Conservation (phyloP, 495 filamentous ascomycete species). For the Hypoxylon cercidicola region DNA sequence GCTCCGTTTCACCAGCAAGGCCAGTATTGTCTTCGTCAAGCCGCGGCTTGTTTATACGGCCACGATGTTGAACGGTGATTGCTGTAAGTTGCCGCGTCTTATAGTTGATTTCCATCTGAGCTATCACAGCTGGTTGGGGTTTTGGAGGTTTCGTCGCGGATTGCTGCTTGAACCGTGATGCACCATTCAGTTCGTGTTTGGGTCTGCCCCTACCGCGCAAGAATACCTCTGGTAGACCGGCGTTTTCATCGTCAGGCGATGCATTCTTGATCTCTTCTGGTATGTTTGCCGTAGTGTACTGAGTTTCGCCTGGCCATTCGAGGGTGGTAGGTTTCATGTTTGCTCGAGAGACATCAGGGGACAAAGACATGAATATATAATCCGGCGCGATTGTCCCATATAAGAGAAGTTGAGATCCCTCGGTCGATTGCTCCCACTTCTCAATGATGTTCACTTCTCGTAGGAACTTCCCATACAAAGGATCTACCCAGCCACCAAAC, state of each 20-base stretch:
- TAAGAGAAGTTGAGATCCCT: constrained; percentile 41
- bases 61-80: constrained; percentile 49
- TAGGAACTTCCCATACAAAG: constrained; percentile 50
- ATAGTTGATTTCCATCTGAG: constrained; percentile 48
- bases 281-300: constrained; percentile 55
- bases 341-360: constrained; percentile 28
- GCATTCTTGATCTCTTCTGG: constrained; percentile 52
- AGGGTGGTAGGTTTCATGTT: constrained; percentile 38
- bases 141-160: constrained; percentile 5
- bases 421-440: constrained; percentile 53
- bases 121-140: constrained; percentile 2
- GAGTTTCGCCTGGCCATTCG: constrained; percentile 48
- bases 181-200: background rate
- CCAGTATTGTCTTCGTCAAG: constrained; percentile 48
- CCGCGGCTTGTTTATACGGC: constrained; percentile 47
- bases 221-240: constrained; percentile 22
- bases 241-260: constrained; percentile 34
- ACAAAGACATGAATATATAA: constrained; percentile 51
- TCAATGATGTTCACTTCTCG: constrained; percentile 48
- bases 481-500: constrained; percentile 49
- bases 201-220: constrained; percentile 17
- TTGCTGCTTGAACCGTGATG: background rate
- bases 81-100: constrained; percentile 52
- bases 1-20: constrained; percentile 54
- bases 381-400: constrained; percentile 43